Base-by-base conservation (phyloP, 1,284 basidiomycete species). In the Caloboletus inedulis region DNA sequence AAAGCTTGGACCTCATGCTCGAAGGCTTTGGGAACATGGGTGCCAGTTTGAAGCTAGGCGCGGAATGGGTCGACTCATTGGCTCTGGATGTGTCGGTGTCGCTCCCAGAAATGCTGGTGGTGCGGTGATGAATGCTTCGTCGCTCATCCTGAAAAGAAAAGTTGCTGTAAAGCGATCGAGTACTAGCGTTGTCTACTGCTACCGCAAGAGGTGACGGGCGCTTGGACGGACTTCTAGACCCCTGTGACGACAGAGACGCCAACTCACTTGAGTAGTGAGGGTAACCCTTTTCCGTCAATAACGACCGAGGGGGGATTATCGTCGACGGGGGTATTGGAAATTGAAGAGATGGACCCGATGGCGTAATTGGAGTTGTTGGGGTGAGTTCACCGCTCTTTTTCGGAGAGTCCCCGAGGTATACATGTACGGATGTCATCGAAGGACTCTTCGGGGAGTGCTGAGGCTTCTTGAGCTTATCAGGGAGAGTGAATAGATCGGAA, bases 401-500 rank as follows among this genome's bases (percentile, higher is more conserved):
- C 13, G 60, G 44, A 43, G 56, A 44, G 35, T 57, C 48, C 33
- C 47, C 55, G 12, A 52, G 47, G 19, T 31, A 30, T 19, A 59
- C 40, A 30, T 63, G 50, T 3, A 56, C 43, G 12, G 62, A 52
- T 27, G 60, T 49, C n/a, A 49, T 5, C 1, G 65, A 59, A 43
- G 61, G 45, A n/a, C 43, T 57, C 45, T 51, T 55, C 16, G 51
- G 56, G 16, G 42, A 48, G 19, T 56, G 56, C 1, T 47, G 49
- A 36, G 58, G 50, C 46, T 55, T 60, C 53, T 53, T 50, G 34
- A 42, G 29, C 31, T 53, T 57, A 45, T 57, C 49, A 36, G 65
- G 66, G 27, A 55, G 61, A 2, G 66, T 69, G 47, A 68, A 71
- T 14, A 71, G 31, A 53, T 71, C 69, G 29, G 69, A 68, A 40